These are phyloP conservation scores for Cladophialophora chaetospira DNA, from an alignment of 2,329 filamentous ascomycete species.

Conservation along the genomic window DNA sequence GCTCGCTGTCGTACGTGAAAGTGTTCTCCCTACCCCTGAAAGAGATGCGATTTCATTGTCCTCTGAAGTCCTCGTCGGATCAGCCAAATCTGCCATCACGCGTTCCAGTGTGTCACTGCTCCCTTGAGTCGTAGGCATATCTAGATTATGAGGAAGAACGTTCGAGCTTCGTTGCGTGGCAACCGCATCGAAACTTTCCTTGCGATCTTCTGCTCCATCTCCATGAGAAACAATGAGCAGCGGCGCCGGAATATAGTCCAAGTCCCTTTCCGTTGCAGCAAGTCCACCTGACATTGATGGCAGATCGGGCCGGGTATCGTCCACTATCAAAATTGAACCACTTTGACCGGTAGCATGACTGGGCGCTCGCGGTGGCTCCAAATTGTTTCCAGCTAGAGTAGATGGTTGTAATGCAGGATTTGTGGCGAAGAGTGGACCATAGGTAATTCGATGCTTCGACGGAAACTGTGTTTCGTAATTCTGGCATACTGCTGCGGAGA, in stretches of 20 bases:
- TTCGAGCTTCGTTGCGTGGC: slow-evolving; percentile 29
- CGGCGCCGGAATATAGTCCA: neutral
- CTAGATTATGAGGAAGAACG: slow-evolving; percentile 16
- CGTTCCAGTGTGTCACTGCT: slow-evolving; percentile 11
- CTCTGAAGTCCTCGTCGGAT: neutral
- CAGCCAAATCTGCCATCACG: neutral
- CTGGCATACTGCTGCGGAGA: slow-evolving; percentile 76
- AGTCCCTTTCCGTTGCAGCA: neutral
- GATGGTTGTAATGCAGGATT: slow-evolving; percentile 14
- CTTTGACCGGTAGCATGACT: slow-evolving; percentile 74
- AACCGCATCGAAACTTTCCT: slow-evolving; percentile 22
- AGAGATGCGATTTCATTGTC: neutral
- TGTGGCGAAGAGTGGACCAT: slow-evolving; percentile 21
- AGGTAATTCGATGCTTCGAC: slow-evolving; percentile 26
- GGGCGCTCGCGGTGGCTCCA: slow-evolving; percentile 37
- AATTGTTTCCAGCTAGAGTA: neutral
- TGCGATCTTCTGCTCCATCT: neutral
- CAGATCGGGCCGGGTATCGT: slow-evolving; percentile 47
- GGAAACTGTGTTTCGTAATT: slow-evolving; percentile 76
- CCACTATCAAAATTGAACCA: slow-evolving; percentile 86
- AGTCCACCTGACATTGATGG: slow-evolving; percentile 46
- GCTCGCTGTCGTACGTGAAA: slow-evolving; percentile 22
- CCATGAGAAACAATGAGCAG: neutral
- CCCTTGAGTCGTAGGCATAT: slow-evolving; percentile 3
- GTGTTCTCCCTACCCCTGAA: neutral